Evolutionary conservation across 2,329 filamentous ascomycete species (phyloP), one percentile per base, ranked within the genome.

Genomic region (Fusarium keratoplasticum): DNA sequence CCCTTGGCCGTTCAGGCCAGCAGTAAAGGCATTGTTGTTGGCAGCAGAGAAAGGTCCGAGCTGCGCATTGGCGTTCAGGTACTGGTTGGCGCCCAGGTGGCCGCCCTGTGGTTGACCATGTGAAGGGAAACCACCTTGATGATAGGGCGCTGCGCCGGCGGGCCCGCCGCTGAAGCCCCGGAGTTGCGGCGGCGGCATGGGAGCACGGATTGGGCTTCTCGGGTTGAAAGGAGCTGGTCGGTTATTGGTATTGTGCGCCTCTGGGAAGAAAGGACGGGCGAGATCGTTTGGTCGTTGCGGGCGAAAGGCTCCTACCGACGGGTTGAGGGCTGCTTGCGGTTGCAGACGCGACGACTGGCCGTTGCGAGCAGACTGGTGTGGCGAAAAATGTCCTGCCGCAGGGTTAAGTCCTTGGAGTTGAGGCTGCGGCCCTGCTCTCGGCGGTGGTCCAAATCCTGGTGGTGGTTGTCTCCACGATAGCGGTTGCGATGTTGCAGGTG

Each of bases 1-100:
- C 11, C 89, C 89, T 75, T 84, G 89, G 65, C 84, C 89, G 75
- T 86, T 87, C 84, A 88, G 86, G 66, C 87, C 89, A 72, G 87
- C 89, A 59, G 88, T 89, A 60, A 94, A 87, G 11, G 86, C 82
- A 73, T 86, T 87, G 67, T 84, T 86, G 76, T 88, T 89, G 14
- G 89, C 86, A 18, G 76, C 73, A 4, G 89, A 87, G 80, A 95
- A 95, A 4, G 92, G 90, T 76, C 91, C 92, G 74, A 93, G 88
- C 79, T 88, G 88, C 60, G 90, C 87, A 81, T 92, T 93, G 69
- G 91, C 89, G 77, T 89, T 91, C 72, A 91, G 90, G 82, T 96
- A 97, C 60, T 93, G 91, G 81, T 94, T 93, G 69, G 88, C 87
- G 73, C 89, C 89, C 66, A 95, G 81, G 54, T 84, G 88, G 40